These are phyloP conservation scores for Ogataea dorogensis DNA, from an alignment of 805 yeast species.

Conservation along the genomic window DNA sequence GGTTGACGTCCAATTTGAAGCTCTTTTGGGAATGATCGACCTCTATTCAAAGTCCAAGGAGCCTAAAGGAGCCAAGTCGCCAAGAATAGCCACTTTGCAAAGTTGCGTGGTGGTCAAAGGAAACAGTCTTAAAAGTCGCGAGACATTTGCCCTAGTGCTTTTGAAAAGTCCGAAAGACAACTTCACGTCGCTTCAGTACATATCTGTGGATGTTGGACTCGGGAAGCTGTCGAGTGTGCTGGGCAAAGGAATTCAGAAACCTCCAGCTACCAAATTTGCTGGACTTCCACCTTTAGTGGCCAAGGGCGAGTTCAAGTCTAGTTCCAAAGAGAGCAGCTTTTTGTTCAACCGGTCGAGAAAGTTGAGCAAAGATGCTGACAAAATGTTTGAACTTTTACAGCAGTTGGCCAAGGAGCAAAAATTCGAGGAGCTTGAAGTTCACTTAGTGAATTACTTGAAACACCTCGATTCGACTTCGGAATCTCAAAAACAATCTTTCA, in stretches of 20 bases:
- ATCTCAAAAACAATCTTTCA: conserved; percentile 34
- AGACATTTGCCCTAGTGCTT: conserved; percentile 42
- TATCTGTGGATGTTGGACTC: conserved; percentile 59
- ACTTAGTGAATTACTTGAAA: conserved; percentile 32
- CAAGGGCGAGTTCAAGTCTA: conserved; percentile 19
- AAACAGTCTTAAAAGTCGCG: conserved; percentile 38
- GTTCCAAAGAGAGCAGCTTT: conserved; percentile 21
- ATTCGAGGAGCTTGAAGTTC: conserved; percentile 31
- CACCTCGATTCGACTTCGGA: conserved; percentile 17
- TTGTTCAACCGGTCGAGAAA: conserved; percentile 26
- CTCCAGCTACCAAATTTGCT: conserved; percentile 21
- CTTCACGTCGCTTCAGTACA: conserved; percentile 41
- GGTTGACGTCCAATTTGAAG: conserved; percentile 44
- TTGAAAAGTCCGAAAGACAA: conserved; percentile 43
- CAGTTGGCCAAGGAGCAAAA: conserved; percentile 24
- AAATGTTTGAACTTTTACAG: conserved; percentile 30
- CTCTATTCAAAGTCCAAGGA: conserved; percentile 31
- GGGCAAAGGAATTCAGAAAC: conserved; percentile 51
- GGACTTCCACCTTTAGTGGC: conserved; percentile 26
- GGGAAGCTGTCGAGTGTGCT: conserved; percentile 68
- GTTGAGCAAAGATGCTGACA: conserved; percentile 25
- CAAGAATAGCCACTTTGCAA: conserved; percentile 32
- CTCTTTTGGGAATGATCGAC: conserved; percentile 34
- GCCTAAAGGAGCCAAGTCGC: conserved; percentile 18
- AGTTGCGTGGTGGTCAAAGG: conserved; percentile 41